Conservation (phyloP, 2,329 filamentous ascomycete genomes). For the Coniochaeta sp. region DNA sequence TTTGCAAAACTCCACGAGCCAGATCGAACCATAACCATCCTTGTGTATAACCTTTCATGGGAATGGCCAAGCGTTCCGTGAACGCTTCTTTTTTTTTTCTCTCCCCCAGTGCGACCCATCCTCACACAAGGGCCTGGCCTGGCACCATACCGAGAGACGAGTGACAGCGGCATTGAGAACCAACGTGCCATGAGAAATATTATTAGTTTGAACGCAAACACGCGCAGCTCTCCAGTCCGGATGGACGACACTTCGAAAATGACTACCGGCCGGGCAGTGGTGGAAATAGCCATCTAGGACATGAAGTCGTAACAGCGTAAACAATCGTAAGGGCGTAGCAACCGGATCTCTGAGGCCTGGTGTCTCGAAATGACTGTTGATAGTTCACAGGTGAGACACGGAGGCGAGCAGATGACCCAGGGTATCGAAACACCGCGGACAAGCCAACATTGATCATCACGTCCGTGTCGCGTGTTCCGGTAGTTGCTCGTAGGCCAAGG, state of each 20-base stretch:
- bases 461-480: not conserved
- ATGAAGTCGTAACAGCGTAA: conserved; percentile 6
- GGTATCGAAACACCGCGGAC: not conserved
- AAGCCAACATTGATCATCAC: conserved; percentile 1
- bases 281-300: conserved; percentile 4
- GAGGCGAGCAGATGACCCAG: not conserved
- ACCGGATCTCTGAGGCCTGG: not conserved
- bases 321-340: conserved; percentile 4
- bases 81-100: not conserved
- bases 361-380: not conserved
- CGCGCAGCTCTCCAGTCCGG: not conserved
- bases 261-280: not conserved
- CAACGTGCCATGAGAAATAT: not conserved
- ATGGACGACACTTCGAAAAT: conserved; percentile 1
- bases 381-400: not conserved
- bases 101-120: no score
- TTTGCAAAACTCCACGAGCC: not conserved
- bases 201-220: not conserved
- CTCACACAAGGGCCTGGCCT: not conserved
- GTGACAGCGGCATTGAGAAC: not conserved
- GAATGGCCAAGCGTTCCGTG: not conserved
- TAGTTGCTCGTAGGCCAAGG: not conserved
- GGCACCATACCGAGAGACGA: not conserved
- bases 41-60: not conserved
- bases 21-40: not conserved